These are phyloP conservation scores for Scenedesmus sp. DNA, from an alignment of 163 green algal genomes.

Conservation along the genomic window DNA sequence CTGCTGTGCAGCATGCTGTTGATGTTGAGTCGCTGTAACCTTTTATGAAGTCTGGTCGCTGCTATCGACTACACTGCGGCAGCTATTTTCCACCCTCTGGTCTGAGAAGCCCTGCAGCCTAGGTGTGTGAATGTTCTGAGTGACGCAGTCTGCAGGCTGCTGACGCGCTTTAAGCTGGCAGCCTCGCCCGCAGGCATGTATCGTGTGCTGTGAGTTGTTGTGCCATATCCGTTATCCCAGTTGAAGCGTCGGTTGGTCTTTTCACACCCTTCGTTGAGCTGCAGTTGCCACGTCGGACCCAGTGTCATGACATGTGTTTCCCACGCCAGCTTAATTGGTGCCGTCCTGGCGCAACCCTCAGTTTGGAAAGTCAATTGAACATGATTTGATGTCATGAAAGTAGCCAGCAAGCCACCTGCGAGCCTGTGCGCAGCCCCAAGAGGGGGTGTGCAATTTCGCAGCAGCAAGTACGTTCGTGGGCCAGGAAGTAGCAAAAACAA, in stretches of 20 bases:
- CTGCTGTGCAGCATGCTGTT: no score
- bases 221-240: background rate
- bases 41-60: no score
- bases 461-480: background rate
- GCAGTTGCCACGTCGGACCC: background rate
- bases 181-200: no score
- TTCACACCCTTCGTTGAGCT: background rate
- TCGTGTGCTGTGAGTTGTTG: background rate
- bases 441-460: constrained; percentile 14
- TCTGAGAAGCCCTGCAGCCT: no score
- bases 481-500: constrained; percentile 11
- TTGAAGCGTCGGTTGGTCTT: background rate
- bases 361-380: background rate
- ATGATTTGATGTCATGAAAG: constrained; percentile 10
- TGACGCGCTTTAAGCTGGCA: no score
- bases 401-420: constrained; percentile 12
- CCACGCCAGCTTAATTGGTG: background rate
- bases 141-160: no score
- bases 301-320: constrained; percentile 14
- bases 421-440: constrained; percentile 14
- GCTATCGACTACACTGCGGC: no score
- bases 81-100: no score
- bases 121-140: no score
- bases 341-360: background rate
- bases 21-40: no score